Conservation (phyloP, 2,329 filamentous ascomycete species). For the Nemania sp. region DNA sequence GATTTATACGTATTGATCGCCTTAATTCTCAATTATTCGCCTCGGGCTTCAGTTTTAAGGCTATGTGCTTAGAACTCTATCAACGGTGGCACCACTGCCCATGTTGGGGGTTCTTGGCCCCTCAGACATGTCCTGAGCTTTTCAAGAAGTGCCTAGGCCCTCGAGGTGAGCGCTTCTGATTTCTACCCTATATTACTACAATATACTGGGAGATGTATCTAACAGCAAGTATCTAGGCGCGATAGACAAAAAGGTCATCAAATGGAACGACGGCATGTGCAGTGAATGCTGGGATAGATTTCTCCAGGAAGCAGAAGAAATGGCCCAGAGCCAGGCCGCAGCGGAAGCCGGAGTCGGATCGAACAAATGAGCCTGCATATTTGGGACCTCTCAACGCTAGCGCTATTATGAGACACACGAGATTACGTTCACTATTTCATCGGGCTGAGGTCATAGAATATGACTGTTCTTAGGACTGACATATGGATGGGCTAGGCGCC, state of each 20-base stretch:
- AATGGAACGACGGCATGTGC: constrained; percentile 42
- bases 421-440: too few species aligned
- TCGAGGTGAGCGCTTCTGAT: constrained; percentile 31
- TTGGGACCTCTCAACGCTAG: constrained; percentile 23
- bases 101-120: constrained; percentile 40
- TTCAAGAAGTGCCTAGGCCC: constrained; percentile 41
- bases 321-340: constrained; percentile 33
- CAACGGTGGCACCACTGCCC: constrained; percentile 40
- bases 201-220: neutral
- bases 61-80: constrained; percentile 42
- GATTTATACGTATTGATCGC: neutral
- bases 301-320: constrained; percentile 38
- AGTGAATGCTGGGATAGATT: constrained; percentile 41
- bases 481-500: too few species aligned
- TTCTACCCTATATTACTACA: neutral
- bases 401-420: too few species aligned
- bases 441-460: too few species aligned
- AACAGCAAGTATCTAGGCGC: neutral
- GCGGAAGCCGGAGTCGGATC: constrained; percentile 25
- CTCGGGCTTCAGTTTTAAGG: neutral
- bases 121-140: constrained; percentile 37
- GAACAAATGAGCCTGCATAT: constrained; percentile 18
- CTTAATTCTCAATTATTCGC: neutral
- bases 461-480: too few species aligned
- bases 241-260: constrained; percentile 37